phyloP scores from a whole-genome alignment of 1,284 basidiomycete species.

The Sparassis latifolia region DNA sequence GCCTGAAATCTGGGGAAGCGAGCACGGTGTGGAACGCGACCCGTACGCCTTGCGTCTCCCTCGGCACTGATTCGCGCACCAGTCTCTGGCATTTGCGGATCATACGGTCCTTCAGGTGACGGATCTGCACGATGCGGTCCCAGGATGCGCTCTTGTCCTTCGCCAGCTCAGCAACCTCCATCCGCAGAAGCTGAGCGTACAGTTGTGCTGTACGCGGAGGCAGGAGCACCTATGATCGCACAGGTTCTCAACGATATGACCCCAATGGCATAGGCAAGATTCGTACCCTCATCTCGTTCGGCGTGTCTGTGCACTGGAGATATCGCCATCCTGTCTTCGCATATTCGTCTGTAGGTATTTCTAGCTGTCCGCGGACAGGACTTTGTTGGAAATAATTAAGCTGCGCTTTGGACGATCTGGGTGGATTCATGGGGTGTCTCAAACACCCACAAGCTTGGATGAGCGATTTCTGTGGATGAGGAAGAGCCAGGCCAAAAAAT shows the following conservation, averaged over 20 bases:
- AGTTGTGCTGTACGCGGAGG: conserved; percentile 66
- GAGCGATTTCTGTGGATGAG: neutral
- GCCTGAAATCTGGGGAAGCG: conserved; percentile 62
- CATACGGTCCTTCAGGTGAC: conserved; percentile 73
- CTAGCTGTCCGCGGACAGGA: conserved; percentile 66
- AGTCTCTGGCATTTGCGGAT: conserved; percentile 67
- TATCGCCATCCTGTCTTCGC: conserved; percentile 58
- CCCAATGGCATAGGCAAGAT: neutral
- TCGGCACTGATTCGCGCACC: conserved; percentile 30
- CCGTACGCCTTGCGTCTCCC: conserved; percentile 30
- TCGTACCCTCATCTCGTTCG: conserved; percentile 61
- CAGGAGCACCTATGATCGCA: conserved; percentile 46
- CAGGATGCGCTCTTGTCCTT: conserved; percentile 50
- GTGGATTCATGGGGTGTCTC: conserved; percentile 11
- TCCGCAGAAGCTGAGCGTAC: conserved; percentile 57
- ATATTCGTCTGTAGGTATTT: conserved; percentile 44
- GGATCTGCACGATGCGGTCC: conserved; percentile 63
- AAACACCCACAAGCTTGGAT: neutral
- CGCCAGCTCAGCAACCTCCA: conserved; percentile 52
- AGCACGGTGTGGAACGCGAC: conserved; percentile 54
- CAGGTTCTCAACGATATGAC: neutral
- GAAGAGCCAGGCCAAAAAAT: neutral
- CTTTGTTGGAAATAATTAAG: conserved; percentile 53
- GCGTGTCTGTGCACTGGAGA: conserved; percentile 68
- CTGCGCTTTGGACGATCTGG: conserved; percentile 23